Evolutionary conservation across 73 alveolate genomes (phyloP), one percentile per base, ranked within the genome.

Genomic region (Paramecium biaurelia): DNA sequence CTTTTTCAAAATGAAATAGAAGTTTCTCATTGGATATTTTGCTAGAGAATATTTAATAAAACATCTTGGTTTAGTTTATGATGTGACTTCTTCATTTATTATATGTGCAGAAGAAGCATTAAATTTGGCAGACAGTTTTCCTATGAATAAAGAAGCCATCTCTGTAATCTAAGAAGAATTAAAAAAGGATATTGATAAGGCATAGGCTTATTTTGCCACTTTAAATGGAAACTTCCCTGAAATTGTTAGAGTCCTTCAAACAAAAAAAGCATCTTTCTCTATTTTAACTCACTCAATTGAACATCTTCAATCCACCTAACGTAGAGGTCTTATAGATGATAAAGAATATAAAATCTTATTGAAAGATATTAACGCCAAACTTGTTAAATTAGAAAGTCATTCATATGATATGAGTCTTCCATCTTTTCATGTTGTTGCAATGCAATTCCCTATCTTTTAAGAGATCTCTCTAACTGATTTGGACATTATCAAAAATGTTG

Each of bases 51-150:
- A 85, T 11, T 37, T 93, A 21, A 92, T 85, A 28, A 76, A 42
- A 57, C 93, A 92, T 58, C 26, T 93, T 14, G 92, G 93, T 35
- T 85, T 93, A 24, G 92, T 85, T 32, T 93, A 93, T 74, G 97
- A 93, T 70, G 97, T 53, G 23, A 53, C 68, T 4, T 53, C 30
- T 21, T 15, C 68, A n/a, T 53, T 53, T 18, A 53, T 53, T 18
- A 18, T 53, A n/a, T 63, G 93, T 38, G 86, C 93, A 18, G 45
- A 88, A 20, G 93, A 88, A 43, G 89, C 79, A 12, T 30, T 68
- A 7, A 12, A 47, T 5, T n/a, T 47, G 7, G 63, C 47, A 28
- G 59, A 26, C 11, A 38, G 70, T 41, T 41, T 70, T 24, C 94
- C 94, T 15, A 57, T 89, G 63, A 56, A 92, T n/a, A 82, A 93